These are phyloP conservation scores for Zelonia costaricensis DNA, from an alignment of 208 protist genomes.

Conservation along the genomic window DNA sequence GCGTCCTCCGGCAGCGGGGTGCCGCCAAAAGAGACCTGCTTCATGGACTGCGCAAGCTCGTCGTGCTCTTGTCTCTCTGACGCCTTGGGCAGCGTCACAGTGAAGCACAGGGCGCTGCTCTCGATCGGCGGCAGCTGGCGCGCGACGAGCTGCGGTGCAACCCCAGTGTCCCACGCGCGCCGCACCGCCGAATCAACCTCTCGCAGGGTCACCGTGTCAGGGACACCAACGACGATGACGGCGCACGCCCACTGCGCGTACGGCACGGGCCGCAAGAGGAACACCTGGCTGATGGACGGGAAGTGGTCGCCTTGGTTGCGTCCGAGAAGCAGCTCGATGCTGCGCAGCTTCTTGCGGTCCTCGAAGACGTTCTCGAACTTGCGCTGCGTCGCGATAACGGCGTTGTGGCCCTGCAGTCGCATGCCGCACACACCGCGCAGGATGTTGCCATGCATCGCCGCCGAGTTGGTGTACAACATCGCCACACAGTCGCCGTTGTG, in stretches of 20 bases:
- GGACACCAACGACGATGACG: constrained; percentile 53
- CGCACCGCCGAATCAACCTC: constrained; percentile 55
- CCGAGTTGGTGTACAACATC: constrained; percentile 92
- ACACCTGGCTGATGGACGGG: constrained; percentile 65
- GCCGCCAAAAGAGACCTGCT: constrained; percentile 15
- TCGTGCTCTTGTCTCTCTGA: constrained; percentile 17
- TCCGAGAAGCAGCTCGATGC: constrained; percentile 78
- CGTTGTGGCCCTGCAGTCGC: constrained; percentile 60
- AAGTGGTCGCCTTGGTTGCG: constrained; percentile 73
- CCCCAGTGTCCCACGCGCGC: constrained; percentile 44
- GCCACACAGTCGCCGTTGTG: constrained; percentile 91
- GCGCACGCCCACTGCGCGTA: constrained; percentile 62
- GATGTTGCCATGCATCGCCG: constrained; percentile 91
- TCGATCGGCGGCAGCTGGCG: constrained; percentile 30
- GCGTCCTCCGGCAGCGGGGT: constrained; percentile 9
- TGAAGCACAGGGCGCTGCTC: constrained; percentile 60
- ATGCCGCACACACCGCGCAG: constrained; percentile 83
- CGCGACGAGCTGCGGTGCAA: constrained; percentile 29
- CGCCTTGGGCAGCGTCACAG: constrained; percentile 28
- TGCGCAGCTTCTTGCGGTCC: constrained; percentile 77
- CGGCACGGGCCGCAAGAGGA: constrained; percentile 63
- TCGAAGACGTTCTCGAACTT: constrained; percentile 88
- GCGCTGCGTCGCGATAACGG: constrained; percentile 84
- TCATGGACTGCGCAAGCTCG: constrained; percentile 17
- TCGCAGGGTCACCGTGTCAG: constrained; percentile 10